phyloP scores from a whole-genome alignment of 768 basidiomycete genomes.

The Trametopsis cervina region DNA sequence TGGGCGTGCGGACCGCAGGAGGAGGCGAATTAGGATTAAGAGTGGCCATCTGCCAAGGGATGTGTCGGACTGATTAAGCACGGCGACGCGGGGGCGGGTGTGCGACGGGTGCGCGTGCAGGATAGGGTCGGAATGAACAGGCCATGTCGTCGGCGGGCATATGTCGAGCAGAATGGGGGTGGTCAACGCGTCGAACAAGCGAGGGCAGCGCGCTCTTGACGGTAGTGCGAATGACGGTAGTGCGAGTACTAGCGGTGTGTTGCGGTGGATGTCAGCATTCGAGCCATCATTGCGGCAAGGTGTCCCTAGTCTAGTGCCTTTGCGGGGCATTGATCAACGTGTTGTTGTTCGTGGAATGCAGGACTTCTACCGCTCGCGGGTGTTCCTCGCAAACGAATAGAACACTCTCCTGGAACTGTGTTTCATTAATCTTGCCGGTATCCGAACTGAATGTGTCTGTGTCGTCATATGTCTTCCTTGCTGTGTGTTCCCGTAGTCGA shows the following conservation, averaged over 20 bases:
- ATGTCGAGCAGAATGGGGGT: background rate
- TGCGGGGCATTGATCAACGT: conserved; percentile 12
- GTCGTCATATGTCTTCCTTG: conserved; percentile 8
- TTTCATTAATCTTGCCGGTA: conserved; percentile 5
- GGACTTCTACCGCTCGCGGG: conserved; percentile 9
- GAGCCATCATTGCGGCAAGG: background rate
- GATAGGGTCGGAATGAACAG: background rate
- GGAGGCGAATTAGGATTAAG: too few species aligned
- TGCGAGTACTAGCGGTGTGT: background rate
- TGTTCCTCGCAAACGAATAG: conserved; percentile 10
- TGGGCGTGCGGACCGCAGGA: too few species aligned
- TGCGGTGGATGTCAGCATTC: background rate
- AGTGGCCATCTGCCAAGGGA: too few species aligned
- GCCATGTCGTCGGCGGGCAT: background rate
- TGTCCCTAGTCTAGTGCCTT: conserved; percentile 10
- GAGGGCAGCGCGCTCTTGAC: background rate
- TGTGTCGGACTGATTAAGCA: too few species aligned
- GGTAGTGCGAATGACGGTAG: background rate
- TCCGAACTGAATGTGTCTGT: background rate
- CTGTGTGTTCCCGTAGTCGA: background rate
- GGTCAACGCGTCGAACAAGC: background rate
- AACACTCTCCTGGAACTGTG: conserved; percentile 7
- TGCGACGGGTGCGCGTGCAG: background rate
- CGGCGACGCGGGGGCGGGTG: too few species aligned
- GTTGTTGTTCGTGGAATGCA: conserved; percentile 4